Evolutionary conservation across 345 rosid genomes (phyloP).

Genomic region (Passiflora organensis): DNA sequence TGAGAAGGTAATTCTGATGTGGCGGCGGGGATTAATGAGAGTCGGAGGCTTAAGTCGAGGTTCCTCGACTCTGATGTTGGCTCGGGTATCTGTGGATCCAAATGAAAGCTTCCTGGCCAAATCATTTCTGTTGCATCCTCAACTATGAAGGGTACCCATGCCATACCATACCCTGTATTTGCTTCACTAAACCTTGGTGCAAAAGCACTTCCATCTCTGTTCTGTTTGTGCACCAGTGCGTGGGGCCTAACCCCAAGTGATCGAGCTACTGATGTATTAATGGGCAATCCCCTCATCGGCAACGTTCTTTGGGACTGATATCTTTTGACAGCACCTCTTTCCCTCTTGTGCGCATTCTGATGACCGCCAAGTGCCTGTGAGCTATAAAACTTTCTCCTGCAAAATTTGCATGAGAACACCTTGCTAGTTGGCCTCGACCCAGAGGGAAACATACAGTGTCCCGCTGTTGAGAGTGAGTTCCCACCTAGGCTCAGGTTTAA

Average conservation of each 20-base stretch:
- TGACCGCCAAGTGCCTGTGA: constrained; percentile 80
- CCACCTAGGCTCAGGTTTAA: constrained; percentile 57
- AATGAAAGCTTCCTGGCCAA: constrained; percentile 78
- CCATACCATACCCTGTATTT: constrained; percentile 25
- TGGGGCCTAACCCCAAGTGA: constrained; percentile 59
- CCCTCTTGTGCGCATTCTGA: constrained; percentile 79
- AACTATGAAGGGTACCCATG: constrained; percentile 33
- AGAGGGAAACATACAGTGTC: constrained; percentile 24
- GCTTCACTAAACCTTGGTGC: constrained; percentile 38
- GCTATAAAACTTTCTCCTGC: constrained; percentile 70
- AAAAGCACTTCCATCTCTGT: constrained; percentile 29
- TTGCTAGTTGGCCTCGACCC: constrained; percentile 26
- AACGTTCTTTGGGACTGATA: constrained; percentile 56
- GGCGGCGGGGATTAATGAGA: constrained; percentile 23
- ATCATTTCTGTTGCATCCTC: constrained; percentile 42
- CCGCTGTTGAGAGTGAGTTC: constrained; percentile 34
- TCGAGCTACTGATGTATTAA: constrained; percentile 25
- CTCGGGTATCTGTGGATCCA: constrained; percentile 38
- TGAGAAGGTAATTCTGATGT: constrained; percentile 14
- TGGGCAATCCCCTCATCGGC: constrained; percentile 42
- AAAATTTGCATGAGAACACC: constrained; percentile 65
- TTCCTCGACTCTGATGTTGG: constrained; percentile 34
- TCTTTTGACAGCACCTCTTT: constrained; percentile 64
- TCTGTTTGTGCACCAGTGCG: constrained; percentile 47
- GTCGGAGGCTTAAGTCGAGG: constrained; percentile 60